Base-by-base conservation (phyloP, 2,329 filamentous ascomycete genomes). In the Fusarium xylarioides region DNA sequence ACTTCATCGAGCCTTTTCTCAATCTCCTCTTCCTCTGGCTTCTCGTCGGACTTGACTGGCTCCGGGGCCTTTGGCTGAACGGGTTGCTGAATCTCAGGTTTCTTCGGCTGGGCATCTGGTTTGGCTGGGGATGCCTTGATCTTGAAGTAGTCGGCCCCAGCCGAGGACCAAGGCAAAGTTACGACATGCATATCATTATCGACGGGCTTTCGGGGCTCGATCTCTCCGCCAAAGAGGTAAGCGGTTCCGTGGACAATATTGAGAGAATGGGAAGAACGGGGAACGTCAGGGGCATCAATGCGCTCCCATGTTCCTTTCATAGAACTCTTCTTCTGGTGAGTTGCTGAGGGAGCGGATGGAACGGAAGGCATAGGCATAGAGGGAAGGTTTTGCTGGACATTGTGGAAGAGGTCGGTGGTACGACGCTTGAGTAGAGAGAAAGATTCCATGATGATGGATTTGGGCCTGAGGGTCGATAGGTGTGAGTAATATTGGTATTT, bases 181-280 rank as follows among this genome's bases (percentile, higher is more conserved):
- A 95, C 78, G 59, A 90, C 83, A 79, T 95, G 91, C 80, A 96
- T 87, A 74, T 90, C 86, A 78, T 94, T 93, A 82, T 95, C 92
- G 63, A 91, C 87, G 11, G 92, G 91, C 77, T 93, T 84, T 53
- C 90, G 86, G 7, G 92, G 87, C 50, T 85, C 83, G 64, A 91
- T 81, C 80, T 96, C 93, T 74, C 94, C 94, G 67, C 94, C 94
- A 78, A 95, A 97, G 76, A 97, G 86, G 80, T 90, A 92, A 46
- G 88, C 87, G 43, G 83, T 83, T 32, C 86, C 83, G 38, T 83
- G 83, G 52, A 91, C 79, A 50, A 91, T 86, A 47, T 93, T 87
- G 74, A 95, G 80, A 7, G 89, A 88, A 78, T 96, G 93, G 1
- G 93, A 95, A 3, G 93, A 95, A 60, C 93, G 91, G 43, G 90